Base-by-base conservation (phyloP, 768 basidiomycete genomes). In the Collybia sordida region DNA sequence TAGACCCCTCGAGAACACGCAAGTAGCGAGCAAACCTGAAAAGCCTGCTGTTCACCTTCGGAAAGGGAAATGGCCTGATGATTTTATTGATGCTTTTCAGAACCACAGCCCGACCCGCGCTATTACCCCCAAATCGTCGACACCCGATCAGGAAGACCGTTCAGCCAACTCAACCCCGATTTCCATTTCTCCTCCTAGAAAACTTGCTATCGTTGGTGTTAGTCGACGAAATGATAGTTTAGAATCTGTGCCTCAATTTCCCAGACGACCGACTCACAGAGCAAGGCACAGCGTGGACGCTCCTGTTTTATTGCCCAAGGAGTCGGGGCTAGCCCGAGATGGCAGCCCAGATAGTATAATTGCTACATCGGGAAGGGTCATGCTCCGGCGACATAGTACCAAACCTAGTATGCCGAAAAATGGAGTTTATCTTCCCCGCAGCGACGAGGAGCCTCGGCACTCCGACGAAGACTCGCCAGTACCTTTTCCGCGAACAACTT, bases 11-110 rank as follows among this genome's bases (percentile, higher is more conserved):
- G 53, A 51, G 50, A 54, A 52, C 57, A 53, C 53, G 53, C 56
- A 56, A 53, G 50, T 49, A 46, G 52, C 49, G 46, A 45, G 50
- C 24, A 61, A 59, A 52, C 49, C 55, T 40, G 71, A 69, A 47
- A 71, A 67, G 55, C 59, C 63, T 54, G 70, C 72, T 19, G 73
- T 89, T 54, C 77, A 82, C 47, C 78, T 90, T 27, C 81, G 83
- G 27, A 88, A 90, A 64, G 88, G 86, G 50, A 89, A 86, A 65
- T 90, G 87, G 87, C 87, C 90, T 0, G 87, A 90, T 66, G 88
- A 90, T 64, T 88, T 90, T 62, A 63, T 90, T 48, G 81, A 82
- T 55, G 81, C 72, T 23, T 79, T 87, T 52, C 72, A 74, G 47
- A 51, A 66, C 51, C 69, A 58, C 41, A 64, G 51, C 54, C 65